Base-by-base conservation (phyloP, 208 protist species). In the Borovskyia barvae region DNA sequence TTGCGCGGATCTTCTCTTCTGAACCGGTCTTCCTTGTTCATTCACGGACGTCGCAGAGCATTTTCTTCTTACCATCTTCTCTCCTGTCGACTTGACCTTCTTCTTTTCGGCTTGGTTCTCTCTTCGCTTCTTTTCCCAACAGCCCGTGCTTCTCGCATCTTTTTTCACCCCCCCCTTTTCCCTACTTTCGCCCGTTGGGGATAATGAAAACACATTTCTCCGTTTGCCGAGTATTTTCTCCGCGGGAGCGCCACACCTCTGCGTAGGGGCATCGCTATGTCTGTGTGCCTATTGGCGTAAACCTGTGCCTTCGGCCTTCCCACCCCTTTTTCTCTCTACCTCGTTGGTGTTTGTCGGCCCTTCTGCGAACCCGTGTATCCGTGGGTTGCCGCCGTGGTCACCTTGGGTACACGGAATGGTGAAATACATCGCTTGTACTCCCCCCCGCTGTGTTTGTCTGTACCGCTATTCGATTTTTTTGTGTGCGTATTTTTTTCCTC, bases 1-100 rank as follows among this genome's bases (percentile, higher is more conserved):
- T 65, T 39, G 7, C 24, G 42, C 58, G 37, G 9, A 59, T 55
- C 32, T 45, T 46, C 2, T 2, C n/a, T n/a, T n/a, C n/a, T n/a
- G n/a, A n/a, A n/a, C n/a, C n/a, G n/a, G n/a, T 46, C 12, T 22
- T 9, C 41, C 41, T 22, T 20, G 19, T 3, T 22, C 41, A n/a
- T 9, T 20, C 41, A 19, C 15, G 8, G 25, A 26, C 6, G 7
- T 9, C 12, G 11, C 41, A 9, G 8, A 11, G 12, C 25, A 9
- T 20, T 22, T 46, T 22, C 25, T 46, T 22, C 15, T 22, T 17
- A 11, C 15, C 41, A 19, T 46, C 41, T 7, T 46, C 25, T 20
- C 41, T 46, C 41, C 7, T 46, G 19, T 46, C 11, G 41, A 26
- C 19, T 46, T 20, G 3, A n/a, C 25, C 41, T 20, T 46, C 41